These are phyloP conservation scores for Ceratocystis alfenasii DNA, from an alignment of 2,329 filamentous ascomycete genomes.

Conservation along the genomic window DNA sequence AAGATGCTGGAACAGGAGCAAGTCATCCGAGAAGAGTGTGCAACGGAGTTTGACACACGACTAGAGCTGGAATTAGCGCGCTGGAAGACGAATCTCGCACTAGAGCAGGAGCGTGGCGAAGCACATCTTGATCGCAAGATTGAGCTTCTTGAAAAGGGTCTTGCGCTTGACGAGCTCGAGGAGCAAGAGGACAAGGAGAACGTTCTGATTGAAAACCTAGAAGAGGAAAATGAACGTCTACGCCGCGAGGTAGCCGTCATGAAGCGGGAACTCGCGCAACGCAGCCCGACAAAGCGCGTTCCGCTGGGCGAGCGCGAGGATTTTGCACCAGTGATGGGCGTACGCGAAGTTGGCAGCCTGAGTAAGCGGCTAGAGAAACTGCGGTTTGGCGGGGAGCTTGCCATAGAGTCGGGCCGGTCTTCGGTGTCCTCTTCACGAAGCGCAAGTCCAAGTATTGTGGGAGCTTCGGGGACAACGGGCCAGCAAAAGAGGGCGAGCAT, in stretches of 20 bases:
- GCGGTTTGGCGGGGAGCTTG: constrained; percentile 6
- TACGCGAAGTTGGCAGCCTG: constrained; percentile 15
- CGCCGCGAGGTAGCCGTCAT: constrained; percentile 52
- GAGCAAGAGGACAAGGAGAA: constrained; percentile 46
- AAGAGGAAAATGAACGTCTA: constrained; percentile 59
- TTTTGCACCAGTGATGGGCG: constrained; percentile 25
- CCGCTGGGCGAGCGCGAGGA: constrained; percentile 46
- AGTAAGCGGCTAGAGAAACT: constrained; percentile 18
- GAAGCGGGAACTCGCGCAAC: constrained; percentile 51
- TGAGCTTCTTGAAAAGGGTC: constrained; percentile 46
- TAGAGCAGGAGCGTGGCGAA: constrained; percentile 68
- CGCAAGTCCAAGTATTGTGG: constrained; percentile 2
- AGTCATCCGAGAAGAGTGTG: constrained; percentile 79
- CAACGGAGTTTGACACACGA: constrained; percentile 68
- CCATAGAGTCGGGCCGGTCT: background rate
- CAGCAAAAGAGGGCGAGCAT: constrained; percentile 13
- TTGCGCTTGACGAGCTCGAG: constrained; percentile 28
- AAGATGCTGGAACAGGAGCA: constrained; percentile 59
- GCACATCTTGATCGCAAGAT: constrained; percentile 83
- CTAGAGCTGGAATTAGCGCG: constrained; percentile 62
- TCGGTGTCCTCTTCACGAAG: background rate
- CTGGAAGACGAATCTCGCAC: constrained; percentile 69
- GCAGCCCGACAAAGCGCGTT: constrained; percentile 50
- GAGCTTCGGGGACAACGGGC: background rate
- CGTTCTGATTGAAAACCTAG: constrained; percentile 49